Evolutionary conservation across 768 basidiomycete species (phyloP).

Genomic region (Lactifluus subvellereus): DNA sequence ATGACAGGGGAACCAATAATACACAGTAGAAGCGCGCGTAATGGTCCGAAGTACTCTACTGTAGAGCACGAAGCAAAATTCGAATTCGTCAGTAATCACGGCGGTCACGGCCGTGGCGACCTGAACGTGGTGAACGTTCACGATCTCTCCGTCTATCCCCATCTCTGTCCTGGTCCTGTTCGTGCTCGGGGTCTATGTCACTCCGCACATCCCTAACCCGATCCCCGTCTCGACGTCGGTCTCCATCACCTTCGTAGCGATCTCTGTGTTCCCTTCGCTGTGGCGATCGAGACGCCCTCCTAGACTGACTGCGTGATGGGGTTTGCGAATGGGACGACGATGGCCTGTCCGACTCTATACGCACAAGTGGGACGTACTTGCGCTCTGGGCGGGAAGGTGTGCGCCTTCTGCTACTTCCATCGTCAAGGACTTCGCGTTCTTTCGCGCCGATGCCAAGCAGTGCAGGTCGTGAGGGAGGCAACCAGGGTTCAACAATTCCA

Average conservation of each 20-base stretch:
- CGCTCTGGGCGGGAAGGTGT: conserved; percentile 51
- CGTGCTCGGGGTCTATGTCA: neutral
- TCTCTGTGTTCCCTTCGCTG: conserved; percentile 6
- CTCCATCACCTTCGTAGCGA: neutral
- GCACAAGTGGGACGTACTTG: conserved; percentile 80
- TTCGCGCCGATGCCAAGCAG: conserved; percentile 93
- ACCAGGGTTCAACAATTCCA: conserved; percentile 68
- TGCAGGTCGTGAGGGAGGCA: conserved; percentile 78
- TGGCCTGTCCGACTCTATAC: conserved; percentile 44
- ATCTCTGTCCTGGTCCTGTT: conserved; percentile 27
- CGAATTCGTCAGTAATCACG: neutral
- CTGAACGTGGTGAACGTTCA: conserved; percentile 13
- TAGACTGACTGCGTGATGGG: conserved; percentile 6
- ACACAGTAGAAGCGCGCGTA: too few relatives aligned
- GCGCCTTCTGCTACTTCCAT: conserved; percentile 50
- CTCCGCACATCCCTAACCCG: conserved; percentile 5
- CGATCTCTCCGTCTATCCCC: conserved; percentile 10
- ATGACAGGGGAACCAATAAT: too few relatives aligned
- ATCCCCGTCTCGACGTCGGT: conserved; percentile 6
- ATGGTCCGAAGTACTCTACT: too few relatives aligned
- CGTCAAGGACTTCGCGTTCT: conserved; percentile 66
- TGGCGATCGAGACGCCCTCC: conserved; percentile 10
- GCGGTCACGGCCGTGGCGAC: conserved; percentile 8
- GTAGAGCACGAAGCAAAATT: too few relatives aligned
- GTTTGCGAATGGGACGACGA: conserved; percentile 7